phyloP scores from a whole-genome alignment of 177 flowering plant genomes.

The Vitis hybrid region DNA sequence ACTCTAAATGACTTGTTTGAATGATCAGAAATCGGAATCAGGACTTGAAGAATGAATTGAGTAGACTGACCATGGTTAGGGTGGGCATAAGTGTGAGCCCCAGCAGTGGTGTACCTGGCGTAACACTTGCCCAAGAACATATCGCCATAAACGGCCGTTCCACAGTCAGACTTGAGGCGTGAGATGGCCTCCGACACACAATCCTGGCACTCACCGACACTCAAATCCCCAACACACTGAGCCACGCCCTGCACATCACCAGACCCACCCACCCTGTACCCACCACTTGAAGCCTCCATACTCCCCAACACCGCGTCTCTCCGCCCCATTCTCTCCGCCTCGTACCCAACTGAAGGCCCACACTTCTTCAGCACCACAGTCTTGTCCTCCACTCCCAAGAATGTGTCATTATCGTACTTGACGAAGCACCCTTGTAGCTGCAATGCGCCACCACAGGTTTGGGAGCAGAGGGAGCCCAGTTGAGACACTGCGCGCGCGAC shows the following conservation, averaged over 20 bases:
- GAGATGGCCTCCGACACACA: slow-evolving; percentile 64
- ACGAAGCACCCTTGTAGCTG: slow-evolving; percentile 58
- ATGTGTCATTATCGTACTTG: slow-evolving; percentile 54
- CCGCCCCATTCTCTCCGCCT: slow-evolving; percentile 20
- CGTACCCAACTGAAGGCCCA: slow-evolving; percentile 48
- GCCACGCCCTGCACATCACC: slow-evolving; percentile 67
- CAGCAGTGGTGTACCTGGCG: slow-evolving; percentile 57
- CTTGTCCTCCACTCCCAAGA: slow-evolving; percentile 57
- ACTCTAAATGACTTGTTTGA: too few relatives aligned
- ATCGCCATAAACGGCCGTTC: slow-evolving; percentile 56
- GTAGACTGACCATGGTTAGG: slow-evolving; percentile 27
- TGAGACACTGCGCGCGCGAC: slow-evolving; percentile 45
- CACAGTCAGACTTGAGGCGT: slow-evolving; percentile 62
- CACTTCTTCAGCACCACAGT: slow-evolving; percentile 57
- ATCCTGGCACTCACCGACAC: slow-evolving; percentile 63
- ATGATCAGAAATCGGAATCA: too few relatives aligned
- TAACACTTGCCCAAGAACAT: slow-evolving; percentile 88
- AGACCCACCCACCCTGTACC: slow-evolving; percentile 45
- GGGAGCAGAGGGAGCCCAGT: slow-evolving; percentile 33
- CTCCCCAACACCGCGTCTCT: slow-evolving; percentile 39
- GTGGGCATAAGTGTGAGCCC: slow-evolving; percentile 27
- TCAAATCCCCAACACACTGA: slow-evolving; percentile 87
- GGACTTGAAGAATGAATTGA: background rate
- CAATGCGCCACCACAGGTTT: slow-evolving; percentile 47
- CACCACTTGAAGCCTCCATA: slow-evolving; percentile 27